A percentile compares a stretch with the other conserved stretches of the same genome.
Conservation (phyloP, 306 rosid species). For the Acacia acuminata region DNA sequence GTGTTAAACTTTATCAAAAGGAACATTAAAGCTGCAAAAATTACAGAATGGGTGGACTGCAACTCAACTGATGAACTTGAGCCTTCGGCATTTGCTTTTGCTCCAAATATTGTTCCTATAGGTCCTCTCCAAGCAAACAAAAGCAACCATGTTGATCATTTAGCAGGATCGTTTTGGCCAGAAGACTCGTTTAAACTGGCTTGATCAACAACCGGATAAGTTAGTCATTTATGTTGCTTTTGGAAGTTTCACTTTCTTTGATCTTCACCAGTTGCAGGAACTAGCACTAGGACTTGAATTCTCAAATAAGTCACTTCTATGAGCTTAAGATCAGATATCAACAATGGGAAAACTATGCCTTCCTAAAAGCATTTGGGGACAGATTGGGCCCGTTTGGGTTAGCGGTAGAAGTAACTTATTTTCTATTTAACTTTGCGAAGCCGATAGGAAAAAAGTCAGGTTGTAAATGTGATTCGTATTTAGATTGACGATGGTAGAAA, state of each 20-base stretch:
- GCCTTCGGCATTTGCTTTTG: conserved; percentile 28
- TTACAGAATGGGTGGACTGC: conserved; percentile 35
- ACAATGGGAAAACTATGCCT: not conserved
- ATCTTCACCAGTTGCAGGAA: conserved; percentile 33
- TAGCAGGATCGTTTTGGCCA: conserved; percentile 31
- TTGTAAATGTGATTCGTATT: too few relatives aligned
- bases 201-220: conserved; percentile 23
- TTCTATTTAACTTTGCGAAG: too few relatives aligned
- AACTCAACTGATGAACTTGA: conserved; percentile 40
- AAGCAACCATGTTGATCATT: conserved; percentile 1
- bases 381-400: not conserved
- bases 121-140: conserved; percentile 39
- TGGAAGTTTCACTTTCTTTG: conserved; percentile 36
- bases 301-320: conserved; percentile 31
- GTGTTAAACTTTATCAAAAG: not conserved
- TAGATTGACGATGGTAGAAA: too few relatives aligned
- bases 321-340: conserved; percentile 39
- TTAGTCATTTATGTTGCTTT: conserved; percentile 46
- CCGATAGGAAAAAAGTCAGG: too few relatives aligned
- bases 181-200: conserved; percentile 42
- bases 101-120: conserved; percentile 31
- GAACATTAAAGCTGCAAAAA: not conserved
- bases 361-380: conserved; percentile 29
- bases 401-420: too few relatives aligned
- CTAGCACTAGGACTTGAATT: conserved; percentile 40